These are phyloP conservation scores for Trichophyton equinum DNA, from an alignment of 2,329 filamentous ascomycete species.

Conservation along the genomic window DNA sequence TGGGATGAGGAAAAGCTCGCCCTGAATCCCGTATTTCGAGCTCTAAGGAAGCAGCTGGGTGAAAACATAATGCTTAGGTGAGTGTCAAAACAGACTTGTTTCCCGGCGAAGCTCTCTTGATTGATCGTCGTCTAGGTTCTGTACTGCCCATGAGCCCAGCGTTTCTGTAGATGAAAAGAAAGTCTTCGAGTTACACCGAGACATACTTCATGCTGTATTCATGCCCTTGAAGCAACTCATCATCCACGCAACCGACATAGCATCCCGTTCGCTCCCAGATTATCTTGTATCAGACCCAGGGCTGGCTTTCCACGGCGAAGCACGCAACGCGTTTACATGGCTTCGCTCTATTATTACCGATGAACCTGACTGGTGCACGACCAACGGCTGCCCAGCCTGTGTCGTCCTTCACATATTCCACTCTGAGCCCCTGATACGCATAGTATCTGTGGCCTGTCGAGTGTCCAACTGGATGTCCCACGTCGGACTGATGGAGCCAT, in stretches of 20 bases:
- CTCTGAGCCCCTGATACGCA: slow-evolving; percentile 34
- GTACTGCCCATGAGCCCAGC: slow-evolving; percentile 23
- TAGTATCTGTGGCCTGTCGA: slow-evolving; percentile 31
- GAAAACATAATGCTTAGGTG: not conserved
- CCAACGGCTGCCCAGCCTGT: slow-evolving; percentile 42
- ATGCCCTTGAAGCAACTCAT: slow-evolving; percentile 47
- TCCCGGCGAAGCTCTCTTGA: not conserved
- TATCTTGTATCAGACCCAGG: slow-evolving; percentile 41
- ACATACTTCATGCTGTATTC: slow-evolving; percentile 46
- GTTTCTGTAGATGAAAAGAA: slow-evolving; percentile 23
- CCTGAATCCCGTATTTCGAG: slow-evolving; percentile 25
- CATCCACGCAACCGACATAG: slow-evolving; percentile 42
- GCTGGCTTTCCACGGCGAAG: slow-evolving; percentile 44
- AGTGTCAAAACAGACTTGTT: not conserved
- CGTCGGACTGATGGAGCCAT: slow-evolving; percentile 15
- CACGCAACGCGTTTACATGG: slow-evolving; percentile 46
- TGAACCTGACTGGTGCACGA: slow-evolving; percentile 46
- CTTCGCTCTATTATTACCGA: slow-evolving; percentile 47
- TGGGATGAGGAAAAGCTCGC: slow-evolving; percentile 22
- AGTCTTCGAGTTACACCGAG: slow-evolving; percentile 40
- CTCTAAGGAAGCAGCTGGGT: slow-evolving; percentile 23
- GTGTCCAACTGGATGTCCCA: slow-evolving; percentile 26
- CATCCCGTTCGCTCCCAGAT: slow-evolving; percentile 38
- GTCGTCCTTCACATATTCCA: slow-evolving; percentile 32
- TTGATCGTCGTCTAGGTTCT: slow-evolving; percentile 21